These are phyloP conservation scores for Zopfia rhizophila DNA, from an alignment of 2,329 filamentous ascomycete species.

Conservation along the genomic window DNA sequence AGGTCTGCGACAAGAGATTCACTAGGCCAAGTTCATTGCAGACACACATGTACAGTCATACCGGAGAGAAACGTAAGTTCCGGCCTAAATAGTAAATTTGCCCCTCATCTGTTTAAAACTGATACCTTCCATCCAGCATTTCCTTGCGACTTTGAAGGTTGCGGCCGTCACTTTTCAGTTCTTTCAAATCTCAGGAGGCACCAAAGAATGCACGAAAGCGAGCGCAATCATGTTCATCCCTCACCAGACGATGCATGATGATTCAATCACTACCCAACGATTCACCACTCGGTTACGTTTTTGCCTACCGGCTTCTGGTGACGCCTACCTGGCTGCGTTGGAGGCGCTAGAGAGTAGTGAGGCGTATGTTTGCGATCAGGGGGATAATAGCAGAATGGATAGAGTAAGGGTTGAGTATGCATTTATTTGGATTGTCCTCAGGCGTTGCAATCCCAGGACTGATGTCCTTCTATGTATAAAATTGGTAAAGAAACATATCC, in stretches of 20 bases:
- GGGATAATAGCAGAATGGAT: too few species aligned
- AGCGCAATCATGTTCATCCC: constrained; percentile 59
- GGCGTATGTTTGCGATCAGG: too few species aligned
- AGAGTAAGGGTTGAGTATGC: too few species aligned
- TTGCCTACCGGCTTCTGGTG: too few species aligned
- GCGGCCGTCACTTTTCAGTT: constrained; percentile 95
- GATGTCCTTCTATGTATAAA: too few species aligned
- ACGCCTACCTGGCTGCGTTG: too few species aligned
- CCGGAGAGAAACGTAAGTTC: constrained; percentile 93
- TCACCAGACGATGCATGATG: constrained; percentile 59
- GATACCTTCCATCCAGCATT: constrained; percentile 83
- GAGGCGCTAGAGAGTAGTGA: too few species aligned
- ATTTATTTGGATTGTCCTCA: too few species aligned
- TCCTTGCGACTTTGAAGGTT: constrained; percentile 92
- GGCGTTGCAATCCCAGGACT: too few species aligned
- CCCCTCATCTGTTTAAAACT: constrained; percentile 6
- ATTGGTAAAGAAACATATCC: too few species aligned
- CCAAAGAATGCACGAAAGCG: constrained; percentile 93
- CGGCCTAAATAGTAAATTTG: background rate
- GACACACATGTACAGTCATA: constrained; percentile 99
- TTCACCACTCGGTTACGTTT: constrained; percentile 25
- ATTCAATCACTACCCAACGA: constrained; percentile 35
- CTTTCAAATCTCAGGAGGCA: constrained; percentile 95
- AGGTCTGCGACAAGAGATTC: constrained; percentile 97
- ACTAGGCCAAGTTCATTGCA: constrained; percentile 93